Percentiles rank a stretch among this genome's conserved stretches.
phyloP scores from a whole-genome alignment of 208 protist genomes.

The Crithidia acanthocephali region DNA sequence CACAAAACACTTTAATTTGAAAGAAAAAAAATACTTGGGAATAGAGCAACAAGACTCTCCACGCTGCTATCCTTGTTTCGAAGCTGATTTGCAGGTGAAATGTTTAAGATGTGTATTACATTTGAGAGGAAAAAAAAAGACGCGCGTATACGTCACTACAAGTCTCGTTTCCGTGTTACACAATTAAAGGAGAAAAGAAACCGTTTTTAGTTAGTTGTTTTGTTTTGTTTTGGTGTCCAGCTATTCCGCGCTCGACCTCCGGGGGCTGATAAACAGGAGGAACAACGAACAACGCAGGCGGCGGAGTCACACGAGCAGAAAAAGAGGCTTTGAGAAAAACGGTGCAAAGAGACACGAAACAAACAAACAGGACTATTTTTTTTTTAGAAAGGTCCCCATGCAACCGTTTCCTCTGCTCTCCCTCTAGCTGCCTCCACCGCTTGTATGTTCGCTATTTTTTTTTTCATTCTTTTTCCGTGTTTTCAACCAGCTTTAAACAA shows the following conservation, averaged over 20 bases:
- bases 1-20: neutral
- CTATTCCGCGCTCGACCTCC: neutral
- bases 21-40: neutral
- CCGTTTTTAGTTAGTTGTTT: too few relatives aligned
- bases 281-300: neutral
- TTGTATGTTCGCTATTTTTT: neutral
- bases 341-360: neutral
- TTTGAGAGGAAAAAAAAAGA: neutral
- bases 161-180: neutral
- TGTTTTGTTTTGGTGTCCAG: conserved; percentile 2
- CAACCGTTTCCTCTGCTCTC: neutral
- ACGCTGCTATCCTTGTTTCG: neutral
- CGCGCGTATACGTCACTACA: neutral
- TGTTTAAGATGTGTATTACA: neutral
- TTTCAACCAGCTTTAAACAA: neutral
- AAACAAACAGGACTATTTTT: neutral
- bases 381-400: too few relatives aligned
- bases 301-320: neutral
- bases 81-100: neutral
- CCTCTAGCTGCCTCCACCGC: neutral
- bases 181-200: too few relatives aligned
- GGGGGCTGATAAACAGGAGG: neutral
- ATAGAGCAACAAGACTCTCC: neutral
- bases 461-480: neutral
- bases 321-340: neutral